Evolutionary conservation across 23 red algal species (phyloP), one percentile per base, ranked within the genome.

Genomic region (Gracilariopsis chorda): DNA sequence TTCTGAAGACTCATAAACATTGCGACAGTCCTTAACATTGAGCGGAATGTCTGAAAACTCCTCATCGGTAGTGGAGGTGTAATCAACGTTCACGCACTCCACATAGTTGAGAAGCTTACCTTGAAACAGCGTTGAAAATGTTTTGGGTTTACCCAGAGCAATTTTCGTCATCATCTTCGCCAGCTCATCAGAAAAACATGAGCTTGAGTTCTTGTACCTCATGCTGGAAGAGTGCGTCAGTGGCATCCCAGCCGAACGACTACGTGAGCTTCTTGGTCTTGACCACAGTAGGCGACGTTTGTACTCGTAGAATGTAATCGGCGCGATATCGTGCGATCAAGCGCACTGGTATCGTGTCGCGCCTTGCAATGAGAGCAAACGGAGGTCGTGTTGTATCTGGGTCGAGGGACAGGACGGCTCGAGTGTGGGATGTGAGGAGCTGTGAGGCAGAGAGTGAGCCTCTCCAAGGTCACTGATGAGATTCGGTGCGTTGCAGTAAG

Each of bases 201-300:
- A 92, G 86, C 49, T 98, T 98, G 28, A 98, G 76, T 48, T 98
- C 95, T 78, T 98, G 95, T 3, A 91, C 95, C 59, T 98, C 95
- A 74, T 98, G 95, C 81, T 98, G 95, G 16, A 68, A 92, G 69
- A 98, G 94, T 3, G 92, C 83, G 47, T 98, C 95, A 16, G 92
- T 84, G 45, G 82, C 90, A 68, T 94, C 91, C 95, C 95, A 98
- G 48, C 95, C 95, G 69, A 94, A 98, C n/a, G 88, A 85, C 32
- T 92, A 77, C 13, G 95, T 98, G 11, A 98, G 80, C 23, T 91
- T 58, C 62, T 98, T 98, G 1, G 95, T 98, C 72, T 84, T 98
- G n/a, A 98, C 95, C 12, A 77, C 71, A 12, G 77, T 72, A 10
- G 72, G 84, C 14, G 53, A 78, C 39, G 77, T 43, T 59, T 98